Percentiles rank a stretch among this genome's conserved stretches.
Evolutionary conservation across 805 yeast species (phyloP).

Genomic region (Blastobotrys peoriensis): DNA sequence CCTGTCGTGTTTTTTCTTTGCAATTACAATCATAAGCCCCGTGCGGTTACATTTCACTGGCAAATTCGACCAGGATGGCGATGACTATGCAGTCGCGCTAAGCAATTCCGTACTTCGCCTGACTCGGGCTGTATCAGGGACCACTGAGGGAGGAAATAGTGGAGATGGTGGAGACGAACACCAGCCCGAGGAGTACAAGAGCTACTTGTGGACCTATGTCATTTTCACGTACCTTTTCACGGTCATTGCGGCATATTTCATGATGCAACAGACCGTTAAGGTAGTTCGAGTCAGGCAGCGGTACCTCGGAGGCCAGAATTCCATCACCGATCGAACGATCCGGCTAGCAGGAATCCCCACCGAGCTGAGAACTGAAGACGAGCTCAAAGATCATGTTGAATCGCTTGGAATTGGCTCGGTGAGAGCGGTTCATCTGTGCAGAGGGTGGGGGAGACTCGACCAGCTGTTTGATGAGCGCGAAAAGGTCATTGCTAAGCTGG

Average conservation of each 20-base stretch:
- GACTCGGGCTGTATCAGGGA: not conserved
- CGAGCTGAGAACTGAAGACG: slow-evolving; percentile 63
- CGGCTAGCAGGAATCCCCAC: slow-evolving; percentile 85
- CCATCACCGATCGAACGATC: slow-evolving; percentile 87
- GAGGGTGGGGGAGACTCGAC: slow-evolving; percentile 80
- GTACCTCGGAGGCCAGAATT: slow-evolving; percentile 78
- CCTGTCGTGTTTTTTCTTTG: slow-evolving; percentile 58
- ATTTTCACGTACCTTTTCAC: slow-evolving; percentile 85
- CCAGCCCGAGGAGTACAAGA: slow-evolving; percentile 40
- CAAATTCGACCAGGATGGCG: slow-evolving; percentile 48
- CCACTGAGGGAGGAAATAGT: not conserved
- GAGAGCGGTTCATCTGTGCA: slow-evolving; percentile 67
- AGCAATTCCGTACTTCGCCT: not conserved
- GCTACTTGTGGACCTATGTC: slow-evolving; percentile 80
- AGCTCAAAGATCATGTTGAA: slow-evolving; percentile 68
- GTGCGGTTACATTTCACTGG: slow-evolving; percentile 81
- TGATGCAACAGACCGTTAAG: slow-evolving; percentile 63
- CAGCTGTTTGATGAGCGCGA: slow-evolving; percentile 55
- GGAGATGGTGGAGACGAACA: slow-evolving; percentile 6
- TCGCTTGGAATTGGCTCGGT: slow-evolving; percentile 75
- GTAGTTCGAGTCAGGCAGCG: slow-evolving; percentile 75
- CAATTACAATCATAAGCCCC: slow-evolving; percentile 75
- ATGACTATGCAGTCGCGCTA: slow-evolving; percentile 10
- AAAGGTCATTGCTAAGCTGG: slow-evolving; percentile 49
- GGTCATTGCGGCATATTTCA: slow-evolving; percentile 48